phyloP scores from a whole-genome alignment of 352 stramenopile genomes.

The Phytopythium mirpurense region DNA sequence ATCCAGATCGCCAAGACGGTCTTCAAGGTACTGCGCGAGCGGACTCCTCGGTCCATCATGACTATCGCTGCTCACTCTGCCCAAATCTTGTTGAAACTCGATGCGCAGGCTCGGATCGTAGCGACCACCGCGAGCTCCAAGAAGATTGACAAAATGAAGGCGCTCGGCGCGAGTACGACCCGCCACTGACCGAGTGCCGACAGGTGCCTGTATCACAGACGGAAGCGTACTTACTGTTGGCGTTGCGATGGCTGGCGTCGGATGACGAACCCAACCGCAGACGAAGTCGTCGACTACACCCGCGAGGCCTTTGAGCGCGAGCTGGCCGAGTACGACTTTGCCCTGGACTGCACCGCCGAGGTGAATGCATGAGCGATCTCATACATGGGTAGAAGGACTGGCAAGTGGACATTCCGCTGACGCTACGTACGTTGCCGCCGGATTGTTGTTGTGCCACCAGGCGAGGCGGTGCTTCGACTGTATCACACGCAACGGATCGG shows the following conservation, averaged over 20 bases:
- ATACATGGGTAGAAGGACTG: no score
- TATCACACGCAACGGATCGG: slow-evolving; percentile 39
- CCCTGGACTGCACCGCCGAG: slow-evolving; percentile 71
- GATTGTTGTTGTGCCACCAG: slow-evolving; percentile 18
- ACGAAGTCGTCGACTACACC: slow-evolving; percentile 69
- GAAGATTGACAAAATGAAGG: slow-evolving; percentile 60
- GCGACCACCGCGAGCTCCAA: slow-evolving; percentile 62
- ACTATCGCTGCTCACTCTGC: background rate
- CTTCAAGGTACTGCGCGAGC: slow-evolving; percentile 46
- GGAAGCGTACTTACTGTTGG: background rate
- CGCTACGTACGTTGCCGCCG: no score
- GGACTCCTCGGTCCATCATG: no score
- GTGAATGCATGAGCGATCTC: slow-evolving; percentile 14
- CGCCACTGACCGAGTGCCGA: no score
- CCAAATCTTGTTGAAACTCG: background rate
- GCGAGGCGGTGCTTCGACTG: slow-evolving; percentile 60
- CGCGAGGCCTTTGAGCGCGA: slow-evolving; percentile 62
- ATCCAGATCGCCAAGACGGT: slow-evolving; percentile 74
- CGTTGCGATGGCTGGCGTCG: no score
- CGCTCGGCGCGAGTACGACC: slow-evolving; percentile 46
- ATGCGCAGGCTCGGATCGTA: slow-evolving; percentile 43
- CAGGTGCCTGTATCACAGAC: no score
- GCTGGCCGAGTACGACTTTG: slow-evolving; percentile 69
- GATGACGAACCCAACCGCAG: slow-evolving; percentile 12
- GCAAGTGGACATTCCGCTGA: no score